These are phyloP conservation scores for Sicyos edulis DNA, from an alignment of 306 rosid genomes.

Conservation along the genomic window DNA sequence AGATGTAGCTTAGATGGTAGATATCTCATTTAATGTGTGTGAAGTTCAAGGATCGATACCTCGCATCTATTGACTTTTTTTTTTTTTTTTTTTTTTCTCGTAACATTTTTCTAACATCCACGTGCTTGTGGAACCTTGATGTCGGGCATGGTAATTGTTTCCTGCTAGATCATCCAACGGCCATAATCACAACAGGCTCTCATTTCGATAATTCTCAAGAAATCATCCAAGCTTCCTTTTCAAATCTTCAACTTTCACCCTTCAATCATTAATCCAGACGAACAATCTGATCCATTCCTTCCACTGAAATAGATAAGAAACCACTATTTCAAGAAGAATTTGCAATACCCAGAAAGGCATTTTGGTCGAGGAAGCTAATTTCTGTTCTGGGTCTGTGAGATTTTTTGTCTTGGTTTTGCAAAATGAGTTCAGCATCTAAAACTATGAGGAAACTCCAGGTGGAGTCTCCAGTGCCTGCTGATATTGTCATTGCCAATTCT, in stretches of 20 bases:
- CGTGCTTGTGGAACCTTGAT: neutral
- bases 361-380: neutral
- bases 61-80: no score
- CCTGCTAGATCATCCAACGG: neutral
- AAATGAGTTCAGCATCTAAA: conserved; percentile 56
- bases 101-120: neutral
- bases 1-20: no score
- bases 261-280: neutral
- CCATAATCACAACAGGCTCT: neutral
- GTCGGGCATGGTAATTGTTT: neutral
- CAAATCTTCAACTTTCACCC: neutral
- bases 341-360: neutral
- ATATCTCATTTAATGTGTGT: no score
- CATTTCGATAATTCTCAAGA: neutral
- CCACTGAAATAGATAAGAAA: neutral
- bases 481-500: conserved; percentile 81
- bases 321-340: neutral
- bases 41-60: no score
- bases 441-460: conserved; percentile 65
- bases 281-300: conserved; percentile 12
- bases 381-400: neutral
- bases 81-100: no score
- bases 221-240: neutral
- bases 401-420: neutral
- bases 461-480: conserved; percentile 86